These are phyloP conservation scores for sorghum (Sorghum bicolor) DNA, from an alignment of 176 grass and related monocot species.

Conservation along the genomic window DNA sequence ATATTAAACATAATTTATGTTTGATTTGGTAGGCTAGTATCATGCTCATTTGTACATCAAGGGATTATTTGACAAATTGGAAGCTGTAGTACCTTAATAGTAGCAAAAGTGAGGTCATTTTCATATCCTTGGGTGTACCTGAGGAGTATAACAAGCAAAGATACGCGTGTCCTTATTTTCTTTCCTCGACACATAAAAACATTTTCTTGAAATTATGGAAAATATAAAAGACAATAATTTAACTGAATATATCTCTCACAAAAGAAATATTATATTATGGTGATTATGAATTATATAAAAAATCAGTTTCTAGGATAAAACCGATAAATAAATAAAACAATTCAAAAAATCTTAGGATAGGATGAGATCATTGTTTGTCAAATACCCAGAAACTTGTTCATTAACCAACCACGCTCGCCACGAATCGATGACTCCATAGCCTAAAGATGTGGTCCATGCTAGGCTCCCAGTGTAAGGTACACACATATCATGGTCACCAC, in stretches of 20 bases:
- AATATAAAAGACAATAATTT: background rate
- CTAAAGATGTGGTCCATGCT: slow-evolving; percentile 84
- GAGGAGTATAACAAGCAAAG: slow-evolving; percentile 20
- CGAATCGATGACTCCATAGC: slow-evolving; percentile 60
- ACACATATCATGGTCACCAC: slow-evolving; percentile 97
- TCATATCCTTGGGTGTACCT: slow-evolving; percentile 88
- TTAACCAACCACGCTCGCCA: slow-evolving; percentile 72
- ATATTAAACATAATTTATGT: background rate
- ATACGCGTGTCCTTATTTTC: background rate
- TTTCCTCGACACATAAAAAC: background rate
- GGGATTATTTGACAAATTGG: background rate
- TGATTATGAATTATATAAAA: background rate
- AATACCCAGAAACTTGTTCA: slow-evolving; percentile 86
- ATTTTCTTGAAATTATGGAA: background rate
- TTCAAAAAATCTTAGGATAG: background rate
- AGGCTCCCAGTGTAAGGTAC: slow-evolving; percentile 75
- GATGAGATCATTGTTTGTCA: background rate
- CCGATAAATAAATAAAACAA: background rate
- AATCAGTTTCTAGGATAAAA: background rate
- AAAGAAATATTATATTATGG: background rate
- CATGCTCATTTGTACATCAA: background rate
- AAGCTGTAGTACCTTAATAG: slow-evolving; percentile 68
- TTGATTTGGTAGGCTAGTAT: background rate
- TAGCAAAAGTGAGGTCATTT: slow-evolving; percentile 78
- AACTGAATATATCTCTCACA: background rate